Evolutionary conservation across 352 stramenopile species (phyloP).

Genomic region (Stramenopiles sp.): DNA sequence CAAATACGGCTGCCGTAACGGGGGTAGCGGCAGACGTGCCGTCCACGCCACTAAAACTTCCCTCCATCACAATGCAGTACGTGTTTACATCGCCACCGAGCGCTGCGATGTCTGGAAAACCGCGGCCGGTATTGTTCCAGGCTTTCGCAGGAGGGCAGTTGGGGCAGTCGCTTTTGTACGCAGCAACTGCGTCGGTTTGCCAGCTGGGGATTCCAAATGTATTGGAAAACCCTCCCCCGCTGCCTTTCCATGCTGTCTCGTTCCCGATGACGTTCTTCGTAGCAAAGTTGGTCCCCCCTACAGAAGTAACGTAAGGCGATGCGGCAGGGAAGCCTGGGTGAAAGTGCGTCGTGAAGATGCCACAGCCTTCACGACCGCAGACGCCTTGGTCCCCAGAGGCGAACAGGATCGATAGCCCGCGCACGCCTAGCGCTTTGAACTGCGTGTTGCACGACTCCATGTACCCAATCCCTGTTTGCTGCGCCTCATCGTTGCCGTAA

Average conservation of each 20-base stretch:
- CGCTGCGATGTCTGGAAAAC: not conserved
- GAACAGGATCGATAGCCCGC: conserved; percentile 56
- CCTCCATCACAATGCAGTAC: conserved; percentile 26
- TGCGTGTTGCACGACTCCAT: conserved; percentile 50
- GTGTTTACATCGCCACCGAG: conserved; percentile 16
- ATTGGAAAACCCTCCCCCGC: not conserved
- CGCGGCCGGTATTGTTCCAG: not conserved
- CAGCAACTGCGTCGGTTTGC: not conserved
- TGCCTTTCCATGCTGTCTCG: conserved; percentile 32
- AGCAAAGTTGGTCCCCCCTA: conserved; percentile 25
- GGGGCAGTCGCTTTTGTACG: not conserved
- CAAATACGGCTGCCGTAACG: conserved; percentile 54
- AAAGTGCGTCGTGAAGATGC: conserved; percentile 11
- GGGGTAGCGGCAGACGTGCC: conserved; percentile 61
- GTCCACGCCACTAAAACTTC: not conserved
- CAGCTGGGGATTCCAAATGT: not conserved
- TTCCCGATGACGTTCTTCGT: not conserved
- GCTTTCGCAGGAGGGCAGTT: too few relatives aligned
- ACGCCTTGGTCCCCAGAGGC: conserved; percentile 61
- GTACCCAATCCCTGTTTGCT: conserved; percentile 38
- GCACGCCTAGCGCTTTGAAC: conserved; percentile 59
- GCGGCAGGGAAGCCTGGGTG: conserved; percentile 25
- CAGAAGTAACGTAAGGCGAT: not conserved
- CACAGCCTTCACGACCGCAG: conserved; percentile 26
- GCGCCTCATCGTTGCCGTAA: conserved; percentile 42